These are phyloP conservation scores for Neofusicoccum umdonicola DNA, from an alignment of 2,329 filamentous ascomycete genomes.

Conservation along the genomic window DNA sequence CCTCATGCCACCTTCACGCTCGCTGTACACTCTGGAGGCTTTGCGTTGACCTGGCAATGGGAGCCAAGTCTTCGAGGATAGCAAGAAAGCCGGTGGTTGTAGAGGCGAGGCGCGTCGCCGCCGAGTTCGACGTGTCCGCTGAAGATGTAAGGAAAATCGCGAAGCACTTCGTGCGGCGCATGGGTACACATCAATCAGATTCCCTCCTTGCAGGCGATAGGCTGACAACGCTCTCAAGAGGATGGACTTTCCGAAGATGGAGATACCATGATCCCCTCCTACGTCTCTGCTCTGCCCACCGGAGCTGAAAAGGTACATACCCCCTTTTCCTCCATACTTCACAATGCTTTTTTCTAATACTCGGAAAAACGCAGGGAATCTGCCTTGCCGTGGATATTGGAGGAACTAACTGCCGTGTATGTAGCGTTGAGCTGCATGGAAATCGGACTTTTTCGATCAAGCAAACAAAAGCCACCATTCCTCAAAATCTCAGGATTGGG, in stretches of 20 bases:
- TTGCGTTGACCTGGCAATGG: background rate
- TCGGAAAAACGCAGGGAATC: slow-evolving; percentile 59
- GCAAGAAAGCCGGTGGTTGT: slow-evolving; percentile 2
- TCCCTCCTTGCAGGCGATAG: background rate
- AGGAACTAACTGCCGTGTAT: slow-evolving; percentile 92
- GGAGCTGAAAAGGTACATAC: slow-evolving; percentile 8
- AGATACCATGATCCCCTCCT: slow-evolving; percentile 14
- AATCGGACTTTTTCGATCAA: slow-evolving; percentile 62
- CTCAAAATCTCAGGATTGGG: slow-evolving; percentile 85
- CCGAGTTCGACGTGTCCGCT: slow-evolving; percentile 3
- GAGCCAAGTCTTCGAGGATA: slow-evolving; percentile 11
- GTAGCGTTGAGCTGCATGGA: slow-evolving; percentile 84
- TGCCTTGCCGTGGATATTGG: slow-evolving; percentile 93
- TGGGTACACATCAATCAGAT: background rate
- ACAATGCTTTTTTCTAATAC: background rate
- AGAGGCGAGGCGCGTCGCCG: slow-evolving; percentile 7
- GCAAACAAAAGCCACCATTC: slow-evolving; percentile 94
- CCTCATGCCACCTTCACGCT: background rate
- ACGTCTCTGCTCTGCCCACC: background rate
- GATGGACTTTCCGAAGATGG: slow-evolving; percentile 11
- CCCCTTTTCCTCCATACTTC: background rate
- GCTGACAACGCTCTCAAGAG: background rate
- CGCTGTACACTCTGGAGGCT: background rate
- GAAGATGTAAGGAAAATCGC: slow-evolving; percentile 4
- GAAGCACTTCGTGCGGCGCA: slow-evolving; percentile 8